These are phyloP conservation scores for Scheffersomyces segobiensis DNA, from an alignment of 1,139 yeast species.

Conservation along the genomic window DNA sequence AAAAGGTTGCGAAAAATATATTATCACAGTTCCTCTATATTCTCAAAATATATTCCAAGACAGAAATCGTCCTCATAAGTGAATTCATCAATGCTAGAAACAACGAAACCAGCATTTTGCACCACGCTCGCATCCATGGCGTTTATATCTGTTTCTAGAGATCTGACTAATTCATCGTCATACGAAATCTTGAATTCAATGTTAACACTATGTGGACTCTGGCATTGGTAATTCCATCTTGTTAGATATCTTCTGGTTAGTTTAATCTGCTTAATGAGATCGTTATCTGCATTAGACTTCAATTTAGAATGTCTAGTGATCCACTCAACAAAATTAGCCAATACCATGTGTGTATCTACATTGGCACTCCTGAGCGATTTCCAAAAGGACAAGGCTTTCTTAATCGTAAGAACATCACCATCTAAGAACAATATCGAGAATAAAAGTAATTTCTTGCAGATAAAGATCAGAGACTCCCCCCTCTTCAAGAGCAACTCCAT, in stretches of 20 bases:
- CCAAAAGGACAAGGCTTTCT: slow-evolving; percentile 10
- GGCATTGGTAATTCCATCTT: background rate
- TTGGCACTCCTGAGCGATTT: slow-evolving; percentile 14
- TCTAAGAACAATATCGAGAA: slow-evolving; percentile 22
- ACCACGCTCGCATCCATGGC: background rate
- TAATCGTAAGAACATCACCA: slow-evolving; percentile 8
- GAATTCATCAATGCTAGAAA: background rate
- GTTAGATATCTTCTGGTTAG: slow-evolving; percentile 4
- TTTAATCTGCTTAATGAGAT: background rate
- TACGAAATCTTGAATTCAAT: background rate
- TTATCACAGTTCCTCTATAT: background rate
- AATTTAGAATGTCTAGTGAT: slow-evolving; percentile 8
- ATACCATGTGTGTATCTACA: slow-evolving; percentile 9
- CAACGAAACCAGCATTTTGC: background rate
- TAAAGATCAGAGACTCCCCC: slow-evolving; percentile 30
- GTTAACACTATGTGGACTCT: background rate
- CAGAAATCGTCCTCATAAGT: background rate
- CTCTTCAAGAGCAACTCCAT: slow-evolving; percentile 14
- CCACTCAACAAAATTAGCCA: slow-evolving; percentile 19
- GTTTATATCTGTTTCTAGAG: background rate
- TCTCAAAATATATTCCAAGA: background rate
- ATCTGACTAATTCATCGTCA: background rate
- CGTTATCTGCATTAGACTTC: slow-evolving; percentile 2
- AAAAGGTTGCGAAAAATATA: background rate
- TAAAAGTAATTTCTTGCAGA: slow-evolving; percentile 28